These are phyloP conservation scores for Periconia sp. DNA, from an alignment of 2,329 filamentous ascomycete genomes.

Conservation along the genomic window DNA sequence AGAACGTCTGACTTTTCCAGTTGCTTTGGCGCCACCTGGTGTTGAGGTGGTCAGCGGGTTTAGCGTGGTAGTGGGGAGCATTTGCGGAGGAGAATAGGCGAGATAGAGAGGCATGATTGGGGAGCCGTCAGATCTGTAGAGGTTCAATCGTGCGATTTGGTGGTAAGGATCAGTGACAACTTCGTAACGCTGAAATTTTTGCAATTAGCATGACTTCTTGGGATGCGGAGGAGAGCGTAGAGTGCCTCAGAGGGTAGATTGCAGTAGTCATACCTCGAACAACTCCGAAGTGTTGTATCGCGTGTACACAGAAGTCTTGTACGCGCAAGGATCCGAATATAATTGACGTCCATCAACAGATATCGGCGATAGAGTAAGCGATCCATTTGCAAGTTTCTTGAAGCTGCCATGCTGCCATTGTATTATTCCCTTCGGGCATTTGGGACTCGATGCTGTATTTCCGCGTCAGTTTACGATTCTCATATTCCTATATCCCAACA, in stretches of 20 bases:
- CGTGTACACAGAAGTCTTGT: slow-evolving; percentile 63
- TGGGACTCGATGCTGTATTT: slow-evolving; percentile 60
- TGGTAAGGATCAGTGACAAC: slow-evolving; percentile 65
- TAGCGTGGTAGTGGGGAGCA: slow-evolving; percentile 72
- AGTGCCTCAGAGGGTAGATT: too few relatives aligned
- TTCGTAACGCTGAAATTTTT: slow-evolving; percentile 47
- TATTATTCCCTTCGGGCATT: slow-evolving; percentile 69
- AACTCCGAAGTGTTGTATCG: slow-evolving; percentile 70
- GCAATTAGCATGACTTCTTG: slow-evolving; percentile 1
- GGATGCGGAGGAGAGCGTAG: neutral
- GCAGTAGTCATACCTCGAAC: slow-evolving; percentile 66
- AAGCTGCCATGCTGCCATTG: slow-evolving; percentile 77
- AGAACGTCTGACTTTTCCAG: slow-evolving; percentile 43
- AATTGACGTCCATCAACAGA: slow-evolving; percentile 71
- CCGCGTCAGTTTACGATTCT: slow-evolving; percentile 24
- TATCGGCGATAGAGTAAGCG: slow-evolving; percentile 65
- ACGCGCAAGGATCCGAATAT: slow-evolving; percentile 68
- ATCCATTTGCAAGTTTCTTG: slow-evolving; percentile 62
- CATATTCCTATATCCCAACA: neutral
- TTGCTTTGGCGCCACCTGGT: slow-evolving; percentile 41
- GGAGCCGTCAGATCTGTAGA: slow-evolving; percentile 68
- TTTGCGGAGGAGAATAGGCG: slow-evolving; percentile 66
- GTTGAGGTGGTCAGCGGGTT: slow-evolving; percentile 58
- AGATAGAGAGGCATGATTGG: slow-evolving; percentile 73
- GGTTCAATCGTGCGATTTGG: slow-evolving; percentile 66